Percentiles rank a stretch among this genome's conserved stretches.
Conservation (phyloP, 2,329 filamentous ascomycete genomes). For the Stagonosporopsis vannaccii region DNA sequence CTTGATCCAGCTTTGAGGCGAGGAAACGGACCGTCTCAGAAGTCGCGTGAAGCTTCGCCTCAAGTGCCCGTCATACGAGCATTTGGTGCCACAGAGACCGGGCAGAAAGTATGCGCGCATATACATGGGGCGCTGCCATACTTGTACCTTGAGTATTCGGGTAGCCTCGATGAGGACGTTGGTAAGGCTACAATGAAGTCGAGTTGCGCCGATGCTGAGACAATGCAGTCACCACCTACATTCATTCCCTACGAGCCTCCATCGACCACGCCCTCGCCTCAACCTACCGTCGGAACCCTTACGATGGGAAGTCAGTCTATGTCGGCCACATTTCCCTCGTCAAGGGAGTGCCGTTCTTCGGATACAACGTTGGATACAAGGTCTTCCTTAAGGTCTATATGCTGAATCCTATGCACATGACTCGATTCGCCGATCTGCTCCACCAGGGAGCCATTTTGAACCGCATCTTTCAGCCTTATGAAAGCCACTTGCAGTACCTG, state of each 20-base stretch:
- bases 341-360: slow-evolving; percentile 95
- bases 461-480: slow-evolving; percentile 85
- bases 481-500: slow-evolving; percentile 90
- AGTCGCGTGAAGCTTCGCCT: slow-evolving; percentile 64
- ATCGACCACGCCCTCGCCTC: slow-evolving; percentile 90
- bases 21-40: slow-evolving; percentile 62
- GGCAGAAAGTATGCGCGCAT: slow-evolving; percentile 95
- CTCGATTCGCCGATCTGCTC: slow-evolving; percentile 84
- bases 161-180: slow-evolving; percentile 69
- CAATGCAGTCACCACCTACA: slow-evolving; percentile 73
- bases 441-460: slow-evolving; percentile 89
- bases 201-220: slow-evolving; percentile 18
- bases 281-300: slow-evolving; percentile 79
- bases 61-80: slow-evolving; percentile 86
- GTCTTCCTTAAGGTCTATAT: slow-evolving; percentile 96
- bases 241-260: slow-evolving; percentile 78
- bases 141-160: slow-evolving; percentile 86
- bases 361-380: slow-evolving; percentile 89
- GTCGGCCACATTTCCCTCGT: slow-evolving; percentile 91
- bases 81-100: slow-evolving; percentile 92
- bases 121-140: slow-evolving; percentile 96
- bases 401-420: slow-evolving; percentile 85
- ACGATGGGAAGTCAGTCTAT: slow-evolving; percentile 73
- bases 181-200: slow-evolving; percentile 59
- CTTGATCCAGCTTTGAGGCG: slow-evolving; percentile 82